A percentile compares a stretch with the other conserved stretches of the same genome.
Evolutionary conservation across 2,329 filamentous ascomycete genomes (phyloP).

Genomic region (Arachnomyces sp.): DNA sequence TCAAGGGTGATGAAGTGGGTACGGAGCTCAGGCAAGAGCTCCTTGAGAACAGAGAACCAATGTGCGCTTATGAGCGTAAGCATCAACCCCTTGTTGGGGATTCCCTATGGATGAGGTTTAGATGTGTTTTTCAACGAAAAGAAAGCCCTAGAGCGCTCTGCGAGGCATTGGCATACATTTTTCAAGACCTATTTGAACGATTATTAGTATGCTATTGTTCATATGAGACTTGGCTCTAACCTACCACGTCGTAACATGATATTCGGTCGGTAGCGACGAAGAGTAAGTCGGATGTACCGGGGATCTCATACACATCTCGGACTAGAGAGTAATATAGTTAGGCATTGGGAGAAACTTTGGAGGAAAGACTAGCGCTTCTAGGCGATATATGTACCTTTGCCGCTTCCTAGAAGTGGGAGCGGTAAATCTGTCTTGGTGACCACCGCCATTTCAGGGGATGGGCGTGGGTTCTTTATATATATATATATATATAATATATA

Average conservation of each 20-base stretch:
- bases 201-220: too few relatives aligned
- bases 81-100: conserved; percentile 60
- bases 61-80: conserved; percentile 60
- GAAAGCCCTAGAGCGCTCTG: conserved; percentile 46
- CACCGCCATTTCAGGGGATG: too few relatives aligned
- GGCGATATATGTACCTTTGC: too few relatives aligned
- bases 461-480: too few relatives aligned
- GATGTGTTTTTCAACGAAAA: conserved; percentile 23
- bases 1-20: conserved; percentile 57
- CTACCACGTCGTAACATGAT: conserved; percentile 86
- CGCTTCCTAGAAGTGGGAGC: too few relatives aligned
- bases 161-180: too few relatives aligned
- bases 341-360: too few relatives aligned
- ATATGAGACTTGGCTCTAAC: too few relatives aligned
- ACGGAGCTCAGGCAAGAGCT: conserved; percentile 49
- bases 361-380: too few relatives aligned
- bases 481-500: too few relatives aligned
- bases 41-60: conserved; percentile 59
- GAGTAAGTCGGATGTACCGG: conserved; percentile 58
- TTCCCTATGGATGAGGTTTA: conserved; percentile 42
- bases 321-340: conserved; percentile 35
- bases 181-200: too few relatives aligned
- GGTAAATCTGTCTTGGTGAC: too few relatives aligned
- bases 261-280: conserved; percentile 86
- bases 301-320: conserved; percentile 69